Conservation (phyloP, 345 rosid genomes). For the Gossypium mustelinum region DNA sequence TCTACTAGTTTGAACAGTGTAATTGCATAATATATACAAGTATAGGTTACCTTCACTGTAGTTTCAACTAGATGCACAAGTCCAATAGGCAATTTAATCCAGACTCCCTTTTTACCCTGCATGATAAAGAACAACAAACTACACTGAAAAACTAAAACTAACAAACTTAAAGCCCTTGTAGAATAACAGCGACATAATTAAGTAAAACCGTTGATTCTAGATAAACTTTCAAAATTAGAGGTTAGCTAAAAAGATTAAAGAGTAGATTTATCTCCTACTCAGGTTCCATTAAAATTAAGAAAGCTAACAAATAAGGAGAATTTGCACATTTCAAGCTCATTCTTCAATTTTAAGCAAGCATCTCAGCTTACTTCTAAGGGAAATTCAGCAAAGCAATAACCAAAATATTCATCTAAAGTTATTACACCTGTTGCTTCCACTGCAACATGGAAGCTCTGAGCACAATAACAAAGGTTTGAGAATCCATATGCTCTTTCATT, state of each 20-base stretch:
- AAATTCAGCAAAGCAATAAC: not conserved
- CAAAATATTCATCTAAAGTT: constrained; percentile 5
- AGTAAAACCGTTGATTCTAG: not conserved
- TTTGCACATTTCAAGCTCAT: not conserved
- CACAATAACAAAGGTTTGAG: constrained; percentile 31
- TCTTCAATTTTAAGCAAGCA: not conserved
- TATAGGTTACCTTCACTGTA: constrained; percentile 54
- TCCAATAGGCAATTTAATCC: constrained; percentile 68
- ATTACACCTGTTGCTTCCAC: constrained; percentile 53
- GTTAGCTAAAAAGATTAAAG: not conserved
- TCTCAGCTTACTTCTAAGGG: not conserved
- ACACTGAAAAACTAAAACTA: not conserved
- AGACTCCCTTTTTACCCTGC: constrained; percentile 75
- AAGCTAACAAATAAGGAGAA: not conserved
- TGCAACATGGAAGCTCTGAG: constrained; percentile 41
- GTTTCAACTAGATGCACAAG: constrained; percentile 64
- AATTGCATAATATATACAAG: not conserved
- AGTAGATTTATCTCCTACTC: not conserved
- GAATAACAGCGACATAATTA: not conserved
- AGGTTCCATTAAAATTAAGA: not conserved
- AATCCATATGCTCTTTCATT: constrained; percentile 45
- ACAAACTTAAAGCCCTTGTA: not conserved
- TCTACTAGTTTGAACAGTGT: not conserved
- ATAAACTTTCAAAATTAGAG: not conserved
- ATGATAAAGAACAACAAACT: not conserved